Percentiles rank a stretch among this genome's conserved stretches.
Conservation (phyloP, 768 basidiomycete species). For the Boletus subcaerulescens region DNA sequence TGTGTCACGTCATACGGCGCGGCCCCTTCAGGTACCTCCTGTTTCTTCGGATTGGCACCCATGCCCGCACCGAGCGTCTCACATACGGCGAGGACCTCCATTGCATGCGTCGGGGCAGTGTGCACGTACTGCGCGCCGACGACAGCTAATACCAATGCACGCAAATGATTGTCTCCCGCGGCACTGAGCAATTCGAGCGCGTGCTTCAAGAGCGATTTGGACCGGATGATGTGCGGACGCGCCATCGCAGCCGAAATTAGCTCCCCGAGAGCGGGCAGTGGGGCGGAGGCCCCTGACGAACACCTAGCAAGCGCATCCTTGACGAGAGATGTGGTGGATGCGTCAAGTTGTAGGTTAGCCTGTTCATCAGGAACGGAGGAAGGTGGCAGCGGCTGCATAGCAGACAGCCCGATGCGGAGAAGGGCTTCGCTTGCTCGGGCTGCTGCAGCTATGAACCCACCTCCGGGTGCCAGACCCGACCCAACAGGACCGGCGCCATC, state of each 20-base stretch:
- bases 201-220: conserved; percentile 45
- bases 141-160: conserved; percentile 65
- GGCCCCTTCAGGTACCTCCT: conserved; percentile 1
- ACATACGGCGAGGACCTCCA: conserved; percentile 60
- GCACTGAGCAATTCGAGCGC: conserved; percentile 56
- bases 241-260: conserved; percentile 20
- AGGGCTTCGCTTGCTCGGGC: conserved; percentile 53
- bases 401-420: conserved; percentile 45
- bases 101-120: conserved; percentile 67
- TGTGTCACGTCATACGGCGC: neutral
- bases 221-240: conserved; percentile 27
- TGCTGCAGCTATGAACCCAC: conserved; percentile 43
- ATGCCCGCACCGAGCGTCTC: conserved; percentile 72
- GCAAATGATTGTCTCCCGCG: conserved; percentile 69
- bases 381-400: neutral
- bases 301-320: conserved; percentile 29
- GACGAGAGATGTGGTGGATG: conserved; percentile 14
- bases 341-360: conserved; percentile 13
- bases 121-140: conserved; percentile 69
- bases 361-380: conserved; percentile 2
- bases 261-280: conserved; percentile 12
- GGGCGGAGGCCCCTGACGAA: conserved; percentile 19
- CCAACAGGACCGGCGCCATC: conserved; percentile 34
- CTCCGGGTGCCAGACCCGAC: conserved; percentile 8
- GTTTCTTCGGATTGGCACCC: conserved; percentile 38